Base-by-base conservation (phyloP, 129 eudicot genomes). In the Pseudognaphalium luteoalbum region DNA sequence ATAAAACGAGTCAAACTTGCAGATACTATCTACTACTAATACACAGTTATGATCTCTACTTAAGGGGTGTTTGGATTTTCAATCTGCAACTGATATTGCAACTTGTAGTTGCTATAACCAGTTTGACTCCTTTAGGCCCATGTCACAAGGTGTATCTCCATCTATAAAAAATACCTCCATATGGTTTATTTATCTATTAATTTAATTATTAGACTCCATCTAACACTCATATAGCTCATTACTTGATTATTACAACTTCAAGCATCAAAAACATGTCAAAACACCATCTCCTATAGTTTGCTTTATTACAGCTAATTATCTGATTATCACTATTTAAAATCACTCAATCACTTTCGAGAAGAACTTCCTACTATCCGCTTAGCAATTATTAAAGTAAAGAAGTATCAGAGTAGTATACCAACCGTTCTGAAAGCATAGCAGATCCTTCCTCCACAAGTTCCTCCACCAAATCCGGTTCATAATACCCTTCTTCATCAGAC, bases 361-460 rank as follows among this genome's bases (percentile, higher is more conserved):
- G 44, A 39, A 39, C 12, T 7, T 39, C 44, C 44, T 6, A 39
- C 8, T 39, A 39, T 39, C 52, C 10, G 52, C 52, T 10, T 44
- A 44, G 17, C 15, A 44, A 44, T 12, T 4, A 2, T 11, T 44
- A 44, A 10, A 44, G 52, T 44, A 12, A 1, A 1, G 16, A 44
- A 44, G 16, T 60, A 60, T 21, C 25, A 71, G 20, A 70, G 34
- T 0, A 79, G 28, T 47, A 59, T 52, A 65, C 77, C 70, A 9
- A 94, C 98, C 97, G 90, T 76, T 91, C 91, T 54, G 97, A 85
- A 78, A 94, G 98, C 79, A 81, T 82, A 47, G 98, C 98, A 29
- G 98, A 94, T 74, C 97, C 97, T 84, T 91, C 98, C 83, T 94
- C 98, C 30, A 94, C 83, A 61, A 94, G 76, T 78, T 94, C 98